A percentile compares a stretch with the other conserved stretches of the same genome.
Conservation (phyloP, 1,284 basidiomycete genomes). For the Austroboletus novae-zelandiae region DNA sequence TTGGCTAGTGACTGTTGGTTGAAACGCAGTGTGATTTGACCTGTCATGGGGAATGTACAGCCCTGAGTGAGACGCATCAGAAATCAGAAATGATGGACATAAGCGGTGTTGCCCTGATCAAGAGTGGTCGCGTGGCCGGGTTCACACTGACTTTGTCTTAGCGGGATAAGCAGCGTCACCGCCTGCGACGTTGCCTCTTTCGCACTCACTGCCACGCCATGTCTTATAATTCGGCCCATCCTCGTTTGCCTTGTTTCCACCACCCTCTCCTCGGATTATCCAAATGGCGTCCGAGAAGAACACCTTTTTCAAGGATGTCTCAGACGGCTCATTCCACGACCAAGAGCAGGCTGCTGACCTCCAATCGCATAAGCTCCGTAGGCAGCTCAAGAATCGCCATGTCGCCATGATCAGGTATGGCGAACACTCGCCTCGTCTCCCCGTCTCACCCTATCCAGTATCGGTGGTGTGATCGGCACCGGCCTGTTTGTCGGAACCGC, state of each 20-base stretch:
- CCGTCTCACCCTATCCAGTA: constrained; percentile 34
- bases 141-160: too few species aligned
- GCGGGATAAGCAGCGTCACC: too few species aligned
- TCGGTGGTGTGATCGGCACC: constrained; percentile 76
- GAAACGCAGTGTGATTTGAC: too few species aligned
- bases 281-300: constrained; percentile 26
- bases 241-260: too few species aligned
- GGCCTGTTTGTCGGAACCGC: constrained; percentile 69
- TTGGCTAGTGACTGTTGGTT: too few species aligned
- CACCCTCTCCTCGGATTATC: background rate
- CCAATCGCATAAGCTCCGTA: constrained; percentile 37
- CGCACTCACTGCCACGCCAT: too few species aligned
- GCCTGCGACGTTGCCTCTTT: too few species aligned
- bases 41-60: too few species aligned
- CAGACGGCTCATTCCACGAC: constrained; percentile 21
- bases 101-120: too few species aligned
- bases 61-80: too few species aligned
- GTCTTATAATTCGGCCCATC: background rate
- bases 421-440: background rate
- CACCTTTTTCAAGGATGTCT: constrained; percentile 1
- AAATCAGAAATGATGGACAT: too few species aligned
- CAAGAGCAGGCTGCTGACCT: constrained; percentile 12
- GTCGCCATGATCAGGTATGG: constrained; percentile 67
- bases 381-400: constrained; percentile 66
- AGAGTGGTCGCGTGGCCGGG: too few species aligned